These are phyloP conservation scores for Rubia yunnanensis DNA, from an alignment of 257 asterid genomes.

Conservation along the genomic window DNA sequence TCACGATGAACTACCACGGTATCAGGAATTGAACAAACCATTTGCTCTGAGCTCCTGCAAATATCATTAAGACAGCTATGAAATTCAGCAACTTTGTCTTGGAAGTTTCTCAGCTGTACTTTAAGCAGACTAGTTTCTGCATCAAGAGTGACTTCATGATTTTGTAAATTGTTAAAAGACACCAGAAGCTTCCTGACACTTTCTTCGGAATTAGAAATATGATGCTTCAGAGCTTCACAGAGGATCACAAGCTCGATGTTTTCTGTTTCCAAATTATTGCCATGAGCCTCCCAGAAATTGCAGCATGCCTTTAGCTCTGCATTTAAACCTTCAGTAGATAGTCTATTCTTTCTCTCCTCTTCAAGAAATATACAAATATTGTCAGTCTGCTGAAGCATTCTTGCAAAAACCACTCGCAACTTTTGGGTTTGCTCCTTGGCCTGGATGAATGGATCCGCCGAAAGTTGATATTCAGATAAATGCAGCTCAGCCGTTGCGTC, in stretches of 20 bases:
- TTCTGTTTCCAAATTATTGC: conserved; percentile 49
- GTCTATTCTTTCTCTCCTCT: conserved; percentile 34
- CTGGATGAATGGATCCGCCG: conserved; percentile 36
- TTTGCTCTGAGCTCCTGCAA: conserved; percentile 41
- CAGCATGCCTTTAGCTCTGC: conserved; percentile 28
- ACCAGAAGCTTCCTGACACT: conserved; percentile 49
- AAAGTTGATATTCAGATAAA: conserved; percentile 28
- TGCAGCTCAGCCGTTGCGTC: conserved; percentile 34
- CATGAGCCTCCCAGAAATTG: conserved; percentile 37
- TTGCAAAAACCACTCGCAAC: conserved; percentile 38
- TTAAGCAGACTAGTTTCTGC: conserved; percentile 49
- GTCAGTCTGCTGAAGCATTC: conserved; percentile 40
- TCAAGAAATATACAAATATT: conserved; percentile 39
- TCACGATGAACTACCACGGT: conserved; percentile 46
- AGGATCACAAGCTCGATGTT: conserved; percentile 68
- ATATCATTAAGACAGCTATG: conserved; percentile 49
- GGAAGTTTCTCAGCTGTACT: conserved; percentile 37
- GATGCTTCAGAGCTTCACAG: conserved; percentile 51
- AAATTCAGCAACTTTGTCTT: conserved; percentile 40
- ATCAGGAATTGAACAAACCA: conserved; percentile 41
- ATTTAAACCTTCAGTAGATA: conserved; percentile 31
- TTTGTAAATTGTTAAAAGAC: conserved; percentile 40
- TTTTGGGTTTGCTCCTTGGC: conserved; percentile 32
- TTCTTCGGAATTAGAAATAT: conserved; percentile 26
- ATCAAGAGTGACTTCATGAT: conserved; percentile 41